phyloP scores from a whole-genome alignment of 108 stramenopile genomes.

The Cyclotella cryptica region DNA sequence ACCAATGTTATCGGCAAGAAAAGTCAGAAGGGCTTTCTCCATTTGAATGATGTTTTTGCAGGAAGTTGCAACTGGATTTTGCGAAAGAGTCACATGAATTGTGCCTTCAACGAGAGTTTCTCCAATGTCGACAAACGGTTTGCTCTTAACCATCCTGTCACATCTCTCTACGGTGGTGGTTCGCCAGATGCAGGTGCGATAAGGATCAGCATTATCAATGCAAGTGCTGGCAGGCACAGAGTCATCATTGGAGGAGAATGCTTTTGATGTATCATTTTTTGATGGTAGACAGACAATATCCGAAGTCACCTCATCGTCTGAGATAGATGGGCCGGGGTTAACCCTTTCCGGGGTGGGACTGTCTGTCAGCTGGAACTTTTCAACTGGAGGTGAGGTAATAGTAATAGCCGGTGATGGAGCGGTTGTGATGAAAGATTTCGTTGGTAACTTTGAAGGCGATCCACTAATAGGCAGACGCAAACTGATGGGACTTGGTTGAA shows the following conservation, averaged over 20 bases:
- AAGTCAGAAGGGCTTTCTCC: conserved; percentile 5
- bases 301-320: neutral
- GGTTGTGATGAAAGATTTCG: neutral
- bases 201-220: conserved; percentile 4
- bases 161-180: neutral
- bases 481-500: neutral
- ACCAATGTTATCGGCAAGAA: conserved; percentile 13
- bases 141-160: neutral
- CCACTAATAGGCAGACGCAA: neutral
- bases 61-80: neutral
- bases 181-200: conserved; percentile 18
- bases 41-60: conserved; percentile 1
- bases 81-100: conserved; percentile 1
- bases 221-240: neutral
- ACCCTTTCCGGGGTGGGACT: neutral
- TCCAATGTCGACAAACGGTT: neutral
- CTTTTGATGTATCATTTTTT: neutral
- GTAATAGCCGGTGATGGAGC: neutral
- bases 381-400: neutral
- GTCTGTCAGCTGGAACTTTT: neutral
- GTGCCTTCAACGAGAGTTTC: conserved; percentile 2
- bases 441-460: neutral
- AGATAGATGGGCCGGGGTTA: neutral
- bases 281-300: neutral
- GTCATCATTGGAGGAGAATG: neutral